A percentile compares a stretch with the other conserved stretches of the same genome.
Evolutionary conservation across 1,284 basidiomycete species (phyloP).

Genomic region (Tilletia walkeri): DNA sequence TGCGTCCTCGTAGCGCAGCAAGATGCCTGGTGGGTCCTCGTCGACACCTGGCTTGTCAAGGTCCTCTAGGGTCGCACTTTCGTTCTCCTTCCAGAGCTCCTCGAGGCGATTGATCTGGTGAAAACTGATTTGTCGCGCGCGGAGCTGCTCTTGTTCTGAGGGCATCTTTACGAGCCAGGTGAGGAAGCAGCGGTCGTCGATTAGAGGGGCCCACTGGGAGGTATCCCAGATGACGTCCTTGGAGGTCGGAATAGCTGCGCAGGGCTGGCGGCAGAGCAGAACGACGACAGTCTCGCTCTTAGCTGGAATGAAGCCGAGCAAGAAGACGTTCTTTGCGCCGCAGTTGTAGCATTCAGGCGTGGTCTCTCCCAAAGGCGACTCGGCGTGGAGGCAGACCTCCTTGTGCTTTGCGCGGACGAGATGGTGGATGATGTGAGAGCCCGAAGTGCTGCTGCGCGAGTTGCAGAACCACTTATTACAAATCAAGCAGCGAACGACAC

Average conservation of each 20-base stretch:
- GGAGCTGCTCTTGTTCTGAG: slow-evolving; percentile 87
- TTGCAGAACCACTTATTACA: slow-evolving; percentile 98
- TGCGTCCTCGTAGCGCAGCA: slow-evolving; percentile 88
- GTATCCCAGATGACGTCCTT: slow-evolving; percentile 99
- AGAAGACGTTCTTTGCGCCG: slow-evolving; percentile 99
- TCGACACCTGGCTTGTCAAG: slow-evolving; percentile 77
- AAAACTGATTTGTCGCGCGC: slow-evolving; percentile 92
- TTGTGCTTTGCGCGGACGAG: slow-evolving; percentile 98
- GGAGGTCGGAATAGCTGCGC: slow-evolving; percentile 79
- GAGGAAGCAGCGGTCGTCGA: slow-evolving; percentile 95
- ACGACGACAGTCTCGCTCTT: slow-evolving; percentile 99
- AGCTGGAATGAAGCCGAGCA: slow-evolving; percentile 98
- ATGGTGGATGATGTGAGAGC: slow-evolving; percentile 93
- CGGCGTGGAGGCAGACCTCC: slow-evolving; percentile 92
- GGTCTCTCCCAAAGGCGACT: slow-evolving; percentile 92
- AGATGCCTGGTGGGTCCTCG: slow-evolving; percentile 80
- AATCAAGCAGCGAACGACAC: slow-evolving; percentile 92
- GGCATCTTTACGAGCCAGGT: slow-evolving; percentile 98
- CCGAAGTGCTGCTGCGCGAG: slow-evolving; percentile 94
- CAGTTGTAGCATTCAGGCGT: slow-evolving; percentile 95
- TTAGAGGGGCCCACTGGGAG: slow-evolving; percentile 93
- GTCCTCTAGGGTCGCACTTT: slow-evolving; percentile 88
- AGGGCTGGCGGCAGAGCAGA: slow-evolving; percentile 97
- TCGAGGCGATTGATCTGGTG: slow-evolving; percentile 95
- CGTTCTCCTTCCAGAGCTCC: slow-evolving; percentile 96